Conservation (phyloP, 805 yeast species). For the Saturnispora mendoncae region DNA sequence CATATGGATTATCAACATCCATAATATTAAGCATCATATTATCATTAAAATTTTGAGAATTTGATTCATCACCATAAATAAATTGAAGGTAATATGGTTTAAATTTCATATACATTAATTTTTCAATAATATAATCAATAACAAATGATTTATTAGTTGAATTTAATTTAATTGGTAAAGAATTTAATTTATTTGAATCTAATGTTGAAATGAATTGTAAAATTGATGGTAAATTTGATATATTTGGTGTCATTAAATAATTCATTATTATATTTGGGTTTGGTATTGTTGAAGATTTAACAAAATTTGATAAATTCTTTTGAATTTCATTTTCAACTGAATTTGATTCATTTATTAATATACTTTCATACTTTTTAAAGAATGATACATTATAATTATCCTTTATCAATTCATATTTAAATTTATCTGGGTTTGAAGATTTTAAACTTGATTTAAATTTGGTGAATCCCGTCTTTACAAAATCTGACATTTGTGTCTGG, state of each 20-base stretch:
- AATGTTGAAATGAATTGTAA: slow-evolving; percentile 5
- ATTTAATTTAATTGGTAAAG: too few relatives aligned
- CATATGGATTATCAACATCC: slow-evolving; percentile 52
- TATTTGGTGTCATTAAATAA: slow-evolving; percentile 14
- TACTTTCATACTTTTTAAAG: slow-evolving; percentile 9
- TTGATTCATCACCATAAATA: slow-evolving; percentile 23
- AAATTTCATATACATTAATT: slow-evolving; percentile 23
- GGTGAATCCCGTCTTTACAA: slow-evolving; percentile 5
- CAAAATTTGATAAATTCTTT: slow-evolving; percentile 2
- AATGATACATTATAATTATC: slow-evolving; percentile 9
- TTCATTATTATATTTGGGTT: slow-evolving; percentile 3
- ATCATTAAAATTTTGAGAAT: slow-evolving; percentile 28
- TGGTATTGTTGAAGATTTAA: not conserved
- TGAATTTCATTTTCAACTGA: slow-evolving; percentile 10
- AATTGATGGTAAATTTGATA: slow-evolving; percentile 3
- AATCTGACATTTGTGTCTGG: not conserved
- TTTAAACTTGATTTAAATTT: slow-evolving; percentile 12
- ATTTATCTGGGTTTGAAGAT: not conserved
- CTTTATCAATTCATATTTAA: slow-evolving; percentile 11
- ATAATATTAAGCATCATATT: slow-evolving; percentile 29
- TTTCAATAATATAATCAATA: slow-evolving; percentile 22
- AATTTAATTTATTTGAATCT: too few relatives aligned
- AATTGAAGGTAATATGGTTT: slow-evolving; percentile 25
- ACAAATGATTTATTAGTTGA: slow-evolving; percentile 9
- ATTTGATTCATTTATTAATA: slow-evolving; percentile 5